These are phyloP conservation scores for Hansenula lynferdii DNA, from an alignment of 1,139 yeast genomes.

Conservation along the genomic window DNA sequence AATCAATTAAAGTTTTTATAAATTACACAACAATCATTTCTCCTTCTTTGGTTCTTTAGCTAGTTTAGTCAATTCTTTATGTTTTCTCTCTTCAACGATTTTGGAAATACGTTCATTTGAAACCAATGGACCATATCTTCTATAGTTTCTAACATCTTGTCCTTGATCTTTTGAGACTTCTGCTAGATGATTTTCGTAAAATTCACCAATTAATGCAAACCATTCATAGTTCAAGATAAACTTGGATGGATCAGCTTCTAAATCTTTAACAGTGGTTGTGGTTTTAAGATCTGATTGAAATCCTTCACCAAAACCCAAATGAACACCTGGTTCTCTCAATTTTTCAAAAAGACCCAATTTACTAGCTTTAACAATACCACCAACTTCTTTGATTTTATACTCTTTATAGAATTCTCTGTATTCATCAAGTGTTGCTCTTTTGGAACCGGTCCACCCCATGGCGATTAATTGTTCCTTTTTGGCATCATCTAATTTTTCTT, in stretches of 20 bases:
- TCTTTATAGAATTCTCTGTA: slow-evolving; percentile 72
- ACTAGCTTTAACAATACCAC: slow-evolving; percentile 78
- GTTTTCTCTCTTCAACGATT: slow-evolving; percentile 27
- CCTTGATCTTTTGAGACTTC: slow-evolving; percentile 27
- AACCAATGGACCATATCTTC: slow-evolving; percentile 58
- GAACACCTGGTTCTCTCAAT: slow-evolving; percentile 57
- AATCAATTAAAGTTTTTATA: neutral
- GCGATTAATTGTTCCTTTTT: slow-evolving; percentile 51
- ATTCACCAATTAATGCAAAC: slow-evolving; percentile 44
- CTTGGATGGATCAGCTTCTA: slow-evolving; percentile 30
- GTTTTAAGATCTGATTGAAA: slow-evolving; percentile 53
- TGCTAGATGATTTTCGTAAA: slow-evolving; percentile 32
- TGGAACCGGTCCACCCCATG: slow-evolving; percentile 93
- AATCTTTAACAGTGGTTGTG: slow-evolving; percentile 26
- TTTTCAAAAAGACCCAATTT: slow-evolving; percentile 62
- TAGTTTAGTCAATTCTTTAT: too few relatives aligned
- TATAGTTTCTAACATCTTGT: slow-evolving; percentile 35
- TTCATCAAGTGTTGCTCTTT: slow-evolving; percentile 64
- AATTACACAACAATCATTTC: slow-evolving; percentile 4
- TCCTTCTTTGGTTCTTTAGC: slow-evolving; percentile 6
- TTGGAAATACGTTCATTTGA: slow-evolving; percentile 39
- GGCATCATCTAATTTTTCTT: slow-evolving; percentile 22
- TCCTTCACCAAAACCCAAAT: slow-evolving; percentile 76
- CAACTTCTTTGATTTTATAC: slow-evolving; percentile 57
- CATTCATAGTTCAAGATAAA: slow-evolving; percentile 50